Conservation (phyloP, 331 rosid species). For the Phaseolus coccineus region DNA sequence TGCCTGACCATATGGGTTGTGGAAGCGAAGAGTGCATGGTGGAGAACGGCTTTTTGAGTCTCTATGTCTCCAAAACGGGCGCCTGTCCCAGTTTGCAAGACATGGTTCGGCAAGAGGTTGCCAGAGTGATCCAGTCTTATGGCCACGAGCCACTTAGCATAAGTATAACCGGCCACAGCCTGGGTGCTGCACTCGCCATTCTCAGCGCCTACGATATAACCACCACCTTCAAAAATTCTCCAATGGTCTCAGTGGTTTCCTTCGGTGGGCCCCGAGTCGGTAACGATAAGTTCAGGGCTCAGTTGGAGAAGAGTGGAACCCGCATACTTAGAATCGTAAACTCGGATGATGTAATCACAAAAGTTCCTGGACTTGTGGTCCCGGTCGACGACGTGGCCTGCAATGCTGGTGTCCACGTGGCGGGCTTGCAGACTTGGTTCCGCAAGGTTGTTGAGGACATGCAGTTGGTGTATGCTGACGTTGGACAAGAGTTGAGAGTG, state of each 20-base stretch:
- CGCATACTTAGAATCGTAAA: constrained; percentile 75
- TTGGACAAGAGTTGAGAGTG: constrained; percentile 72
- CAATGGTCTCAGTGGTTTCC: constrained; percentile 72
- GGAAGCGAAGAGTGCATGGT: constrained; percentile 52
- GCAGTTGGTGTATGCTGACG: constrained; percentile 75
- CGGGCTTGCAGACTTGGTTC: constrained; percentile 55
- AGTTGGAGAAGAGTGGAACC: constrained; percentile 67
- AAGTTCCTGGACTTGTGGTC: constrained; percentile 69
- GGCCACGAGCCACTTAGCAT: constrained; percentile 74
- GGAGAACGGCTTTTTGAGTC: constrained; percentile 75
- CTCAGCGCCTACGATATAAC: constrained; percentile 77
- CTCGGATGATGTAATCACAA: constrained; percentile 77
- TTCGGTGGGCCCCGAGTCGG: constrained; percentile 97
- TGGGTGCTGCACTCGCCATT: constrained; percentile 89
- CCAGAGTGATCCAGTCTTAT: constrained; percentile 50
- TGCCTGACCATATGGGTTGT: not conserved
- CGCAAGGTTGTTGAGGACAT: constrained; percentile 64
- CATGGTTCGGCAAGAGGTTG: constrained; percentile 67
- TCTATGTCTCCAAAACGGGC: constrained; percentile 60
- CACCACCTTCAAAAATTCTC: constrained; percentile 45
- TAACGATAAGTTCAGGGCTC: constrained; percentile 61
- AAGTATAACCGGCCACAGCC: constrained; percentile 88
- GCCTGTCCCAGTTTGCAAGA: constrained; percentile 55
- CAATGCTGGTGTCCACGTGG: not conserved
- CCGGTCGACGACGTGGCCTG: constrained; percentile 37